These are phyloP conservation scores for Tetrapisispora namnaoensis DNA, from an alignment of 805 yeast genomes.

Conservation along the genomic window DNA sequence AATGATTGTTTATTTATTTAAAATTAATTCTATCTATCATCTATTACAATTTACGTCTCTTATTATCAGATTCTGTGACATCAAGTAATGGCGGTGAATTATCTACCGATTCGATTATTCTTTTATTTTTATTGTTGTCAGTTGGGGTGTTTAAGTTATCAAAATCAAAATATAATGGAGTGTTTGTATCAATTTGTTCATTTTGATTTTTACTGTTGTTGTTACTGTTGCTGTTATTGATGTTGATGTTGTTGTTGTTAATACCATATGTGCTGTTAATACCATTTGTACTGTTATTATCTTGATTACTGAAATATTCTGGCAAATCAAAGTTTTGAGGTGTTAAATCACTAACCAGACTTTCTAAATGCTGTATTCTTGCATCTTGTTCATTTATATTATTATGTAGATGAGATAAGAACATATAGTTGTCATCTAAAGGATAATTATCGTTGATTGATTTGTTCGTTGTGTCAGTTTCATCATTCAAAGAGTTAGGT, in stretches of 20 bases:
- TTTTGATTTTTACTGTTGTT: background rate
- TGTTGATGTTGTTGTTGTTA: background rate
- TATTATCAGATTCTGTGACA: background rate
- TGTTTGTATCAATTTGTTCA: background rate
- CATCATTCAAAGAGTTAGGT: background rate
- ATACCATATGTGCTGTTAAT: no score
- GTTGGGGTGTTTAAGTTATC: background rate
- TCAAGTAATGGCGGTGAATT: background rate
- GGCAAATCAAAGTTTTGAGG: conserved; percentile 1
- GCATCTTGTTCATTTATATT: conserved; percentile 26
- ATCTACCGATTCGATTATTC: background rate
- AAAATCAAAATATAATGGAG: background rate
- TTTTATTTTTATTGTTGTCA: background rate
- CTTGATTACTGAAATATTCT: background rate
- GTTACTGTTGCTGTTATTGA: background rate
- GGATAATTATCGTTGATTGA: background rate
- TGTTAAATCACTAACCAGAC: conserved; percentile 16
- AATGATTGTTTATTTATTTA: background rate
- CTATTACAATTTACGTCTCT: conserved; percentile 1
- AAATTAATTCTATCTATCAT: no score
- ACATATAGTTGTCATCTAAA: background rate
- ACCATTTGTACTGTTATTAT: background rate
- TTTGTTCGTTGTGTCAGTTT: background rate
- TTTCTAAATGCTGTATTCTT: conserved; percentile 26
- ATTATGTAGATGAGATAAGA: conserved; percentile 13